Percentiles rank a stretch among this genome's conserved stretches.
Evolutionary conservation across 2,329 filamentous ascomycete species (phyloP).

Genomic region (Pseudocercospora crystallina): DNA sequence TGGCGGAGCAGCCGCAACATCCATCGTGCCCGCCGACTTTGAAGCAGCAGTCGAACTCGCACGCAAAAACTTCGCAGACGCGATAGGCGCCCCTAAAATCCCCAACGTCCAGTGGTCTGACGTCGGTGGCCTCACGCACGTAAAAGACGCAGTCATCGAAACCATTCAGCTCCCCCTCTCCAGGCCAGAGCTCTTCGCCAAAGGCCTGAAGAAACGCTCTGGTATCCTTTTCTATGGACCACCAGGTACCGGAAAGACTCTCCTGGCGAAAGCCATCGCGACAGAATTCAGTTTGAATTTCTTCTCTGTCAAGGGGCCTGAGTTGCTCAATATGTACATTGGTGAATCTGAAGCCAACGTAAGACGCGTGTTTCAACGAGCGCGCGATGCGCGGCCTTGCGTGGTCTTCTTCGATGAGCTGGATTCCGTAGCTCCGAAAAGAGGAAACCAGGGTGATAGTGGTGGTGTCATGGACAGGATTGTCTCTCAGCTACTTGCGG

Average conservation of each 20-base stretch:
- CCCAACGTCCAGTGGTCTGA: constrained; percentile 96
- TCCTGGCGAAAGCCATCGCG: constrained; percentile 90
- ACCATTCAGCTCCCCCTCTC: constrained; percentile 93
- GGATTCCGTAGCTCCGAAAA: constrained; percentile 90
- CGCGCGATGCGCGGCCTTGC: constrained; percentile 80
- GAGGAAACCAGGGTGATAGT: constrained; percentile 95
- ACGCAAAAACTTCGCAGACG: constrained; percentile 95
- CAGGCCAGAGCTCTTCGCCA: constrained; percentile 88
- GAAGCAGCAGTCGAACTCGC: constrained; percentile 92
- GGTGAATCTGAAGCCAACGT: constrained; percentile 93
- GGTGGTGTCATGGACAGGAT: constrained; percentile 98
- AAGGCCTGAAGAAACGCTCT: constrained; percentile 96
- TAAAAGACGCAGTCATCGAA: constrained; percentile 96
- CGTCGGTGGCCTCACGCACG: constrained; percentile 86
- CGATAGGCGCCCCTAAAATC: constrained; percentile 96
- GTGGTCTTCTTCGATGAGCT: constrained; percentile 93
- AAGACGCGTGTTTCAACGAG: constrained; percentile 81
- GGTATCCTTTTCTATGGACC: constrained; percentile 91
- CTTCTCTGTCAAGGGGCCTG: constrained; percentile 89
- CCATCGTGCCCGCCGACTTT: constrained; percentile 80
- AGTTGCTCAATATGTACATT: constrained; percentile 94
- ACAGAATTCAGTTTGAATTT: constrained; percentile 94
- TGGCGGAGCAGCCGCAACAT: constrained; percentile 75
- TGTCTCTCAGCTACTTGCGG: constrained; percentile 88
- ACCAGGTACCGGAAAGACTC: constrained; percentile 85